Conservation (phyloP, 1,284 basidiomycete species). For the Tylopilus orsonianus region DNA sequence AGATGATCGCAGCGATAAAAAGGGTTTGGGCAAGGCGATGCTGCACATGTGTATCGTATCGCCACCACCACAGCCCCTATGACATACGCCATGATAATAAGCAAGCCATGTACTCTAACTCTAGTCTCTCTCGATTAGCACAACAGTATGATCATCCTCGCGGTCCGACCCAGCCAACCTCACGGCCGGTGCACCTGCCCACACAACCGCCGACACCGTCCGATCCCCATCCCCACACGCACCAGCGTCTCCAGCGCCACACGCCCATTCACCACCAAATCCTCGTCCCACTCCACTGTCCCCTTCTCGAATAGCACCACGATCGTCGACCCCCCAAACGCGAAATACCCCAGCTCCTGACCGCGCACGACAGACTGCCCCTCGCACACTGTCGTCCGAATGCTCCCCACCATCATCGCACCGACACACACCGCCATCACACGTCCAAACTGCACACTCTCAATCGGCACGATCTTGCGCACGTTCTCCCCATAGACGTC, state of each 20-base stretch:
- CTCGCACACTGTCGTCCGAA: constrained; percentile 81
- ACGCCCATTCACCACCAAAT: constrained; percentile 81
- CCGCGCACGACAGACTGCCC: constrained; percentile 80
- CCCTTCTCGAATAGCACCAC: constrained; percentile 86
- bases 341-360: constrained; percentile 92
- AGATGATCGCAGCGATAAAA: constrained; percentile 5
- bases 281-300: constrained; percentile 85
- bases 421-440: constrained; percentile 90
- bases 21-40: constrained; percentile 5
- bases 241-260: constrained; percentile 87
- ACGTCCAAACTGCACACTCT: constrained; percentile 82
- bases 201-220: constrained; percentile 40
- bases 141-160: too few relatives aligned
- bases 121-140: neutral
- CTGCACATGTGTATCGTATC: neutral
- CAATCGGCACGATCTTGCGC: constrained; percentile 86
- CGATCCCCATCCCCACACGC: constrained; percentile 84
- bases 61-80: neutral
- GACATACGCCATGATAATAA: neutral
- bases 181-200: constrained; percentile 3
- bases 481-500: constrained; percentile 97
- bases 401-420: constrained; percentile 94
- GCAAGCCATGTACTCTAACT: neutral
- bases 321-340: constrained; percentile 90
- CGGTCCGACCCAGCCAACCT: too few relatives aligned